Base-by-base conservation (phyloP, 1,139 yeast species). In the Kodamaea suecica region DNA sequence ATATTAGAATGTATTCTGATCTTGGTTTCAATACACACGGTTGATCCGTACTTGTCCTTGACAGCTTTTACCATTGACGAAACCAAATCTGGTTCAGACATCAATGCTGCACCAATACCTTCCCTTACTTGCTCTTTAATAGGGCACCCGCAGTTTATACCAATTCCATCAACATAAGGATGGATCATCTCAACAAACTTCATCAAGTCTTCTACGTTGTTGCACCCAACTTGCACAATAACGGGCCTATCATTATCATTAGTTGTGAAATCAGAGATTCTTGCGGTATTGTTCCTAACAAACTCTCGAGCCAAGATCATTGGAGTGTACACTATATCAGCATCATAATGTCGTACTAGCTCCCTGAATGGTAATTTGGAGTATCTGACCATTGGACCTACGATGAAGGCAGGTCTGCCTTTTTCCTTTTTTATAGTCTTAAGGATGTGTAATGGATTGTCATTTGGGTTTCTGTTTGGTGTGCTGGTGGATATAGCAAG, bases 321-420 rank as follows among this genome's bases (percentile, higher is more conserved):
- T 4, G 98, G 98, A 0, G 95, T 80, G 53, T 92, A 92, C 3
- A 87, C 95, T 8, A 92, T 80, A 53, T 90, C 96, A 30, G 80
- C 78, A 38, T 74, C 68, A 54, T 79, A 88, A 33, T 81, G 79
- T 28, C 96, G 71, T 10, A 90, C 55, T 4, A 86, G 63, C 41
- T 85, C 85, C 32, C 98, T 72, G 53, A 92, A 92, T 3, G 98
- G 96, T 28, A 94, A 73, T 57, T 92, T 92, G 1, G 96, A 87
- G 63, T 92, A 92, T 36, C 98, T 69, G 1, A 92, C 98, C 98
- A 92, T 92, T 5, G 98, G 98, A 0, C 97, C 98, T 0, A 95
- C 92, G 11, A 92, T 75, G 40, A 71, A 75, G 0, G 81, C 92
- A 0, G 88, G 86, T 38, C 86, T 62, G 1, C 73, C 72, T 33